Percentiles rank a stretch among this genome's conserved stretches.
Evolutionary conservation across 106 monocot genomes (phyloP).

Genomic region (Apostasia ramifera): DNA sequence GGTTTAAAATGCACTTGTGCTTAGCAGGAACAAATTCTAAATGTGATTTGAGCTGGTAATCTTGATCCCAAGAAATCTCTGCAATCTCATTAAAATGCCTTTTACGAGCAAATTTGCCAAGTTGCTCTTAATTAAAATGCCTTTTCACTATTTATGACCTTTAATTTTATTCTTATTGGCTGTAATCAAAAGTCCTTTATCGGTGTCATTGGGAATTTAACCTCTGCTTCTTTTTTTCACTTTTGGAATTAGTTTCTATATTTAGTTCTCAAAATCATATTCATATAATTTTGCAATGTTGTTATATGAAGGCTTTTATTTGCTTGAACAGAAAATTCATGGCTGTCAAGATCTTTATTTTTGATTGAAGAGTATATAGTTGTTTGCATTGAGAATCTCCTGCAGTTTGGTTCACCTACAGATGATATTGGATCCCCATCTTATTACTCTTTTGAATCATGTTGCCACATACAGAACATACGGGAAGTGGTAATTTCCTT

Average conservation of each 20-base stretch:
- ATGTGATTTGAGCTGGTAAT: too few relatives aligned
- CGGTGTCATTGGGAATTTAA: too few relatives aligned
- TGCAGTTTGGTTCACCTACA: conserved; percentile 31
- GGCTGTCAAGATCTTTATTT: conserved; percentile 57
- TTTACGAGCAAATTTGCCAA: too few relatives aligned
- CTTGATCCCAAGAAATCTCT: too few relatives aligned
- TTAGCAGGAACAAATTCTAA: too few relatives aligned
- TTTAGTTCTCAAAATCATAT: background rate
- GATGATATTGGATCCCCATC: conserved; percentile 23
- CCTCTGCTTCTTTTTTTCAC: too few relatives aligned
- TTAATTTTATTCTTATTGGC: too few relatives aligned
- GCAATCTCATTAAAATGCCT: too few relatives aligned
- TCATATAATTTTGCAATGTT: background rate
- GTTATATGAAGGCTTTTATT: conserved; percentile 1
- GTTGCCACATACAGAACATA: conserved; percentile 39
- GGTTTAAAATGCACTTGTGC: too few relatives aligned
- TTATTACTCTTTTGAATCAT: conserved; percentile 57
- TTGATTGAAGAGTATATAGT: conserved; percentile 47
- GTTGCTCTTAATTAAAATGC: too few relatives aligned
- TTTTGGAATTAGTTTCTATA: background rate
- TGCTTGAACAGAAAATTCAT: conserved; percentile 41
- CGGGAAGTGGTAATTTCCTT: conserved; percentile 46
- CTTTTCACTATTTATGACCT: too few relatives aligned
- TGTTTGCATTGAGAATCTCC: conserved; percentile 53
- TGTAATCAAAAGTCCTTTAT: too few relatives aligned